A percentile compares a stretch with the other conserved stretches of the same genome.
phyloP scores from a whole-genome alignment of 805 yeast genomes.

The Wickerhamomyces rabaulensis region DNA sequence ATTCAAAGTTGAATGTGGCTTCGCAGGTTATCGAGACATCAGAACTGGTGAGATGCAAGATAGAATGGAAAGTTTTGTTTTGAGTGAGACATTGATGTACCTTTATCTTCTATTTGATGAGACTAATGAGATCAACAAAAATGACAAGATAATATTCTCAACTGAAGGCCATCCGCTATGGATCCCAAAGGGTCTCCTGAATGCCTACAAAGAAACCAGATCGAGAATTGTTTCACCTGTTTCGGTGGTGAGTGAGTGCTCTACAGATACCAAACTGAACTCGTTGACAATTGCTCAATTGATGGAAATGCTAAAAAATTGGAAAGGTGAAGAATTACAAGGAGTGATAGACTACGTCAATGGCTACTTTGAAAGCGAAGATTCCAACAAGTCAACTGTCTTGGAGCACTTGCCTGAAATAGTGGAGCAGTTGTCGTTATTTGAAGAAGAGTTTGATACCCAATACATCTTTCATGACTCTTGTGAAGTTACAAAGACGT shows the following conservation, averaged over 20 bases:
- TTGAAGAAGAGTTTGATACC: background rate
- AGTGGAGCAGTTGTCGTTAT: background rate
- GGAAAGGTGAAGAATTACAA: slow-evolving; percentile 6
- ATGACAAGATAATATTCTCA: slow-evolving; percentile 42
- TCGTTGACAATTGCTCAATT: background rate
- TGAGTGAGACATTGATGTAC: slow-evolving; percentile 85
- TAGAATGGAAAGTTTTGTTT: slow-evolving; percentile 87
- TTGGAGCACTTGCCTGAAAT: background rate
- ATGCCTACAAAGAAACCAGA: slow-evolving; percentile 19
- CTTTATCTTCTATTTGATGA: slow-evolving; percentile 75
- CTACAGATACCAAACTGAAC: background rate
- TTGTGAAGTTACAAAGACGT: slow-evolving; percentile 5
- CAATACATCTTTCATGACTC: background rate
- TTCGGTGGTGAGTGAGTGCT: background rate
- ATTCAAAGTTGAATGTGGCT: slow-evolving; percentile 69
- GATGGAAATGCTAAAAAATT: slow-evolving; percentile 3
- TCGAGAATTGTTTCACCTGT: background rate
- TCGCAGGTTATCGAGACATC: slow-evolving; percentile 69
- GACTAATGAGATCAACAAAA: slow-evolving; percentile 47
- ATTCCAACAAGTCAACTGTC: background rate
- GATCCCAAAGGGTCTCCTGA: slow-evolving; percentile 39
- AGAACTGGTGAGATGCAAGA: slow-evolving; percentile 58
- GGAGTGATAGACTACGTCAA: background rate
- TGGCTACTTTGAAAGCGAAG: background rate
- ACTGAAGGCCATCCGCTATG: slow-evolving; percentile 94